Conservation (phyloP, 305 asterid species). For the Fraxinus velutina region DNA sequence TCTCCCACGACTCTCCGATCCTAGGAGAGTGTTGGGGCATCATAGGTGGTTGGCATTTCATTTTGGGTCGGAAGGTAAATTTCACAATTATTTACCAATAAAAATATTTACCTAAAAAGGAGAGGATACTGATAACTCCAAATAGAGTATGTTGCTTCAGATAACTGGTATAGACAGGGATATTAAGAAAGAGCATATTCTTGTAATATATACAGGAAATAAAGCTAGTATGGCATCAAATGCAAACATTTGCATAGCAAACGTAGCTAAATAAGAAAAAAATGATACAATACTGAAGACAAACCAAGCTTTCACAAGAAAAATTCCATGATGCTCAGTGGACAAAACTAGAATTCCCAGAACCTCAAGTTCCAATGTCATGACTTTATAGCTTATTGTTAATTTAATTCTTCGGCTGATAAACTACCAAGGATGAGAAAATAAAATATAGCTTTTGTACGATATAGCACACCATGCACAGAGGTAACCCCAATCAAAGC, state of each 20-base stretch:
- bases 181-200: background rate
- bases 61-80: background rate
- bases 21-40: background rate
- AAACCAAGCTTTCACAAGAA: background rate
- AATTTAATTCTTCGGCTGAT: background rate
- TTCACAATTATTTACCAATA: background rate
- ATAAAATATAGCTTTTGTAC: constrained; percentile 4
- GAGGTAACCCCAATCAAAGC: background rate
- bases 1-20: background rate
- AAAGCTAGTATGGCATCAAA: background rate
- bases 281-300: background rate
- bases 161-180: background rate
- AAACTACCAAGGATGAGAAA: constrained; percentile 3
- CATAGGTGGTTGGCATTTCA: background rate
- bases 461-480: background rate
- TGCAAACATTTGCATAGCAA: background rate
- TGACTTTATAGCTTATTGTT: constrained; percentile 5
- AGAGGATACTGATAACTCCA: background rate
- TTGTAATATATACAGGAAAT: background rate
- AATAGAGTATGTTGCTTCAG: background rate
- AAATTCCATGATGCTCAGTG: background rate
- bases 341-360: background rate
- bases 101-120: background rate
- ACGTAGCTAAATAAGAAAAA: background rate
- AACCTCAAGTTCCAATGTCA: background rate